phyloP scores from a whole-genome alignment of 2,329 filamentous ascomycete genomes.

The Helotiales sp. region DNA sequence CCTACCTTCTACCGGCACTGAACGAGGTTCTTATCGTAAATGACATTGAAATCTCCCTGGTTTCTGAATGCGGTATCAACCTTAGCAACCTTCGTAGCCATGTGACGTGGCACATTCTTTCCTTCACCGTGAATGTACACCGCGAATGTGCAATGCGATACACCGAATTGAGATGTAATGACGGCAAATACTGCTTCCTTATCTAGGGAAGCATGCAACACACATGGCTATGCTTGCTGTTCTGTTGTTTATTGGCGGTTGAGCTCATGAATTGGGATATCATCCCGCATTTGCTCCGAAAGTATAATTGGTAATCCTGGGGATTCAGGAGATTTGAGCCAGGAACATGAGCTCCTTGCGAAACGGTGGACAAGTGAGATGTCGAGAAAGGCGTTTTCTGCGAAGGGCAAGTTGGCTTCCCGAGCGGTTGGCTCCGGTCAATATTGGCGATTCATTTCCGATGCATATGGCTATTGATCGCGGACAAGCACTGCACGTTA shows the following conservation, averaged over 20 bases:
- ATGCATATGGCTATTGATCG: slow-evolving; percentile 8
- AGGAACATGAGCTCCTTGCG: not conserved
- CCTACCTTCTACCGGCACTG: not conserved
- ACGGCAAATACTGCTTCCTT: slow-evolving; percentile 13
- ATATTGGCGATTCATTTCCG: slow-evolving; percentile 4
- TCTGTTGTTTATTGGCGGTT: not conserved
- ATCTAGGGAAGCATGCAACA: not conserved
- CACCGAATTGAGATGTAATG: not conserved
- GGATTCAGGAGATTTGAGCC: not conserved
- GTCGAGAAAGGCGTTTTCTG: not conserved
- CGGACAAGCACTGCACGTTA: not conserved
- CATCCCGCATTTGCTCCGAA: not conserved
- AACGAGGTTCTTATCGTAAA: not conserved
- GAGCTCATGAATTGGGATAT: not conserved
- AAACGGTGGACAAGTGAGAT: not conserved
- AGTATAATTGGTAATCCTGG: not conserved
- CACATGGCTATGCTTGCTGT: not conserved
- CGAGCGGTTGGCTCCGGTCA: slow-evolving; percentile 8
- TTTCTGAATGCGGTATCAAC: not conserved
- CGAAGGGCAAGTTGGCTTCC: not conserved
- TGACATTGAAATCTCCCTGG: not conserved
- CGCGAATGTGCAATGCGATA: not conserved
- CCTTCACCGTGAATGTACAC: no score
- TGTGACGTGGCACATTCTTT: not conserved
- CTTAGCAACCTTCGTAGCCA: no score